Base-by-base conservation (phyloP, 768 basidiomycete species). In the Clitopilus hobsonii region DNA sequence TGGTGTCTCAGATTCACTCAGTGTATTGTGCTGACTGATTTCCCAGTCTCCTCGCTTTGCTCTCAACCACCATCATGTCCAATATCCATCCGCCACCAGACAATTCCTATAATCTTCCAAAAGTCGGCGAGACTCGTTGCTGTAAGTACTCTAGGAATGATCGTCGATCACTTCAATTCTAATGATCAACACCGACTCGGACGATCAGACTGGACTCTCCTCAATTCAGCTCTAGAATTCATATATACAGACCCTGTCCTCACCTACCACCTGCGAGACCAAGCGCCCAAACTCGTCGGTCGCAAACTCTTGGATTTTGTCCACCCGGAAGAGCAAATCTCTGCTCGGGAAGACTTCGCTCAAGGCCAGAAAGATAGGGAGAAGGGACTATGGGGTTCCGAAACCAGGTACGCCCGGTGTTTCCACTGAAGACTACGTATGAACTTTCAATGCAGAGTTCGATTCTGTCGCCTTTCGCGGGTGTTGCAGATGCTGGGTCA, bases 161-260 rank as follows among this genome's bases (percentile, higher is more conserved):
- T 59, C 59, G 53, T 66, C 70, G 70, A 75, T 72, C 74, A 65
- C 54, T 60, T 63, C 51, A 36, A 38, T 55, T 55, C 54, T 61
- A 60, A 60, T 67, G 56, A 58, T 62, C 54, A 51, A 27, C 23
- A 51, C 49, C 49, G 49, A 28, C 49, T 51, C 30, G 49, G 27
- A 51, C 55, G 52, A 56, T 26, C 68, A 91, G 89, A 92, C 74
- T 94, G 91, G 91, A 73, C 89, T 24, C 74, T 94, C 58, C 78
- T 94, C 62, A 84, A 85, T n/a, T 68, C 86, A 48, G 81, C 87
- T 67, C 80, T 94, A 50, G 73, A 80, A 51, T 91, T 91, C 71
- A 81, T 93, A 57, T 92, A 90, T 70, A 78, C 91, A 59, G 91
- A 93, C 73, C 91, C 91, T 56, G 85, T 90, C 54, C 78, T 93